These are phyloP conservation scores for Torulaspora indica DNA, from an alignment of 805 yeast genomes.

Conservation along the genomic window DNA sequence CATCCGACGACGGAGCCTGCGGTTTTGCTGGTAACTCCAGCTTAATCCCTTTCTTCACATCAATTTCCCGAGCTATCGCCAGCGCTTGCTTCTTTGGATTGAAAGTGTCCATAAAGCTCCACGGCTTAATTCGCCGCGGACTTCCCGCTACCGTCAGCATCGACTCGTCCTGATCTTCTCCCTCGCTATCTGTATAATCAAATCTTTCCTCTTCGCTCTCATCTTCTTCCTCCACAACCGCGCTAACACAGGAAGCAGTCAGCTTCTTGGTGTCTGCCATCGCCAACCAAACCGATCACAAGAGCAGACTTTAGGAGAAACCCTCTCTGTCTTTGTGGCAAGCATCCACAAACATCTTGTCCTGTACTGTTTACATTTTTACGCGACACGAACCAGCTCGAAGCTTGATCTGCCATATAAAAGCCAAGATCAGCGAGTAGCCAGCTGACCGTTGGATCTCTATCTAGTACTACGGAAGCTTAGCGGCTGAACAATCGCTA, in stretches of 20 bases:
- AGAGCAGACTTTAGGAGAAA: not conserved
- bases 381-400: constrained; percentile 1
- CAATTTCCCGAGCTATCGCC: constrained; percentile 21
- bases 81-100: constrained; percentile 21
- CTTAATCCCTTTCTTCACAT: constrained; percentile 17
- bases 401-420: not conserved
- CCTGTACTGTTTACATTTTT: not conserved
- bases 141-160: constrained; percentile 16
- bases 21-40: constrained; percentile 10
- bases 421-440: not conserved
- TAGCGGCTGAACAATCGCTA: too few species aligned
- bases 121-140: constrained; percentile 13
- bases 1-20: constrained; percentile 2
- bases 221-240: not conserved
- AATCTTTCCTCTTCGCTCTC: constrained; percentile 16
- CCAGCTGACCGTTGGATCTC: too few species aligned
- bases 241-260: not conserved
- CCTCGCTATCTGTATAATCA: constrained; percentile 19
- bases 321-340: constrained; percentile 1
- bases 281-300: constrained; percentile 1
- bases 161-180: constrained; percentile 5
- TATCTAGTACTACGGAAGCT: too few species aligned
- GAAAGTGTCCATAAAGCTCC: constrained; percentile 14
- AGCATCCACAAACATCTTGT: not conserved
- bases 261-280: constrained; percentile 3